A percentile compares a stretch with the other conserved stretches of the same genome.
Conservation (phyloP, 768 basidiomycete species). For the Hygrocybe punicea region DNA sequence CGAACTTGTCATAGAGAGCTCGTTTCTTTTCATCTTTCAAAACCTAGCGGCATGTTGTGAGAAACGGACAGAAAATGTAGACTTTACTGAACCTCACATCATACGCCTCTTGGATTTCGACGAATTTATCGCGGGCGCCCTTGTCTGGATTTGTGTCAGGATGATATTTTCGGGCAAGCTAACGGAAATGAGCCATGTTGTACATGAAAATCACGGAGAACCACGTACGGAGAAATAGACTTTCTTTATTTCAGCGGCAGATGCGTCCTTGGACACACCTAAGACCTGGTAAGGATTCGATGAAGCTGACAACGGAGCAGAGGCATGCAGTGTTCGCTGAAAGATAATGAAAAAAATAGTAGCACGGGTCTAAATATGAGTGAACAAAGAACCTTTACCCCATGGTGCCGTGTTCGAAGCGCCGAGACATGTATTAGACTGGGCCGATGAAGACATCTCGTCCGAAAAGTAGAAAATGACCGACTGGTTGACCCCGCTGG, state of each 20-base stretch:
- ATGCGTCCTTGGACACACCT: constrained; percentile 81
- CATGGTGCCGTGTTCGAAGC: background rate
- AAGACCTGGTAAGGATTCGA: constrained; percentile 92
- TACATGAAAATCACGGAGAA: background rate
- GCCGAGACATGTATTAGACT: background rate
- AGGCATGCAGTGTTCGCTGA: constrained; percentile 76
- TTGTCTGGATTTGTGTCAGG: constrained; percentile 96
- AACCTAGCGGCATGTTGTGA: constrained; percentile 48
- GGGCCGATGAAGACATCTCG: constrained; percentile 34
- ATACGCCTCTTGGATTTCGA: constrained; percentile 96
- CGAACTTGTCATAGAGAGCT: constrained; percentile 86
- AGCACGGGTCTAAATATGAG: constrained; percentile 1
- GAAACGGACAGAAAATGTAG: constrained; percentile 11
- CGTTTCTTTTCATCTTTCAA: constrained; percentile 95
- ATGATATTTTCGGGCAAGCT: constrained; percentile 98
- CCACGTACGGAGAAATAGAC: constrained; percentile 84
- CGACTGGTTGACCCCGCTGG: constrained; percentile 30
- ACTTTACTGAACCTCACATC: constrained; percentile 54
- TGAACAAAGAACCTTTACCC: constrained; percentile 21
- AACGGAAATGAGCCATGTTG: constrained; percentile 12
- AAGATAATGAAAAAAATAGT: constrained; percentile 18
- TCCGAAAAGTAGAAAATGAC: constrained; percentile 39
- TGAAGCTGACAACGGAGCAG: constrained; percentile 50
- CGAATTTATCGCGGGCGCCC: constrained; percentile 84
- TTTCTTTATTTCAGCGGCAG: constrained; percentile 91